Percentiles rank a stretch among this genome's conserved stretches.
These are phyloP conservation scores for Pyropia haitanensis DNA, from an alignment of 23 red algal genomes.

Conservation along the genomic window DNA sequence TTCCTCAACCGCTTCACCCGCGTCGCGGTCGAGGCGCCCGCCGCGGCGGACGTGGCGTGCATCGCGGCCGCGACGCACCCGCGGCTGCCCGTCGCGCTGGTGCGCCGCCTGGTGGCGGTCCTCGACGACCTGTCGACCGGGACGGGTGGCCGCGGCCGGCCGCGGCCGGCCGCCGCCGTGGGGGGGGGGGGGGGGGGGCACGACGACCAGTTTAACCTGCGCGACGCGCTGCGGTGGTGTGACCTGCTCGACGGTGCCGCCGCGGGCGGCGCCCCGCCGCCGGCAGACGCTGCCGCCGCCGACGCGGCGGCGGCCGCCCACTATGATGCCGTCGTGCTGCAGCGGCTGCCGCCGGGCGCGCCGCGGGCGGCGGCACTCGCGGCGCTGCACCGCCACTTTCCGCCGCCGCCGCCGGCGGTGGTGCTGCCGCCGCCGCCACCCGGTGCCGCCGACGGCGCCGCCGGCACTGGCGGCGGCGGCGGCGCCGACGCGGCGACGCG, in stretches of 20 bases:
- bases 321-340: too few relatives aligned
- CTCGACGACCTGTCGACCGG: not conserved
- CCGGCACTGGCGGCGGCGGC: too few relatives aligned
- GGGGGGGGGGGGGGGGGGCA: not conserved
- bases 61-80: conserved; percentile 26
- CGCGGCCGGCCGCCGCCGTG: not conserved
- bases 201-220: conserved; percentile 28
- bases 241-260: conserved; percentile 23
- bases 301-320: too few relatives aligned
- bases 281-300: too few relatives aligned
- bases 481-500: too few relatives aligned
- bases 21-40: conserved; percentile 37
- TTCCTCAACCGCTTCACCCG: conserved; percentile 87
- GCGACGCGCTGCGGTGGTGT: conserved; percentile 82
- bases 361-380: too few relatives aligned
- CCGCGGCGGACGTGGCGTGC: conserved; percentile 30
- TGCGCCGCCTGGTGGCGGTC: conserved; percentile 6
- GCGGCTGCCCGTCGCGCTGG: conserved; percentile 5
- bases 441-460: too few relatives aligned
- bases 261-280: not conserved
- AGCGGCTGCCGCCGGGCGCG: too few relatives aligned
- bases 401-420: too few relatives aligned
- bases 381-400: too few relatives aligned
- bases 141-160: not conserved
- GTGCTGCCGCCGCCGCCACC: too few relatives aligned